These are phyloP conservation scores for Moesziomyces parantarcticus DNA, from an alignment of 1,284 basidiomycete genomes.

Conservation along the genomic window DNA sequence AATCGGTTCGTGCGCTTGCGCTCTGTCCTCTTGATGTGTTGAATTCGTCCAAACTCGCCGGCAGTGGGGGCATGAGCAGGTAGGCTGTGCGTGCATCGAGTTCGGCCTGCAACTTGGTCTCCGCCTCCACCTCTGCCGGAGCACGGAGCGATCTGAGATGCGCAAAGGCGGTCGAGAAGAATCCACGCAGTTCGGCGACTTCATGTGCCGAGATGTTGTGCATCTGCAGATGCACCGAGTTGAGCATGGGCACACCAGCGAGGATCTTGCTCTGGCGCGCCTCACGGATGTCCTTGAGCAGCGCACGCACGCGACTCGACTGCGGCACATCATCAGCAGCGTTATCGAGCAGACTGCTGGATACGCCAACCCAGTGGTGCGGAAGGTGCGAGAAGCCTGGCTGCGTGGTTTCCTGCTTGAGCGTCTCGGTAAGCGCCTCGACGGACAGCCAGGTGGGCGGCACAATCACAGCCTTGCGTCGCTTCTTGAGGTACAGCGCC, in stretches of 20 bases:
- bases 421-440: constrained; percentile 78
- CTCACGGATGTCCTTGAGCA: constrained; percentile 93
- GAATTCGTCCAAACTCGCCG: not conserved
- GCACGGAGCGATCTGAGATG: constrained; percentile 48
- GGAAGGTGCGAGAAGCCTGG: constrained; percentile 65
- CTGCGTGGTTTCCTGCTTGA: constrained; percentile 61
- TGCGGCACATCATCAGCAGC: constrained; percentile 88
- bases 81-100: constrained; percentile 13
- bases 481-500: constrained; percentile 88
- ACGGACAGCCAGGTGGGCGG: constrained; percentile 87
- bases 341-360: constrained; percentile 14
- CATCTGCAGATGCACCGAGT: constrained; percentile 72
- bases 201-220: constrained; percentile 65
- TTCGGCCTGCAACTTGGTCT: constrained; percentile 21
- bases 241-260: constrained; percentile 75
- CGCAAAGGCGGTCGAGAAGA: constrained; percentile 59
- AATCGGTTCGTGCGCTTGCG: not conserved
- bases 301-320: constrained; percentile 81
- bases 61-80: constrained; percentile 15
- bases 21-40: not conserved
- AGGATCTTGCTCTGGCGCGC: constrained; percentile 92
- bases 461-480: constrained; percentile 91
- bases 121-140: constrained; percentile 25
- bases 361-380: constrained; percentile 64
- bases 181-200: constrained; percentile 60